Base-by-base conservation (phyloP, 169 alveolate species). In the Eimeria mitis region DNA sequence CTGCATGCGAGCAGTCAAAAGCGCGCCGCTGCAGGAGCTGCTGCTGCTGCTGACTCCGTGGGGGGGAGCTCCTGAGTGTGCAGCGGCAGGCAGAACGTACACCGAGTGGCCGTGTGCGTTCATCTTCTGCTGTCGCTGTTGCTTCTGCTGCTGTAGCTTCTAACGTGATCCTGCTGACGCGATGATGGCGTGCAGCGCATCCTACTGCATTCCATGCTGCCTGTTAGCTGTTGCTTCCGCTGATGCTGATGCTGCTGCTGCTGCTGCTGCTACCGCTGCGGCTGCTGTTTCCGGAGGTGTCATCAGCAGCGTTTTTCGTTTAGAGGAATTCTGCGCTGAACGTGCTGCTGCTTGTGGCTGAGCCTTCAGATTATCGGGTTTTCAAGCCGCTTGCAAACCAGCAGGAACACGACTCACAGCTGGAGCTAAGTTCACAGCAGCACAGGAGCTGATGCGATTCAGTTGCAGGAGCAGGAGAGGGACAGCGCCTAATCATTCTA, bases 71-170 rank as follows among this genome's bases (percentile, higher is more conserved):
- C 42, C 61, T 42, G 54, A 14, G 40, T 23, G 37, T 76, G 87
- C 89, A 42, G 61, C 89, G 3, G 89, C 89, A n/a, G 89, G 89
- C 11, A 78, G 89, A 21, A 78, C 42, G 68, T 78, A 78, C 34
- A 78, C 89, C 42, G 89, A 78, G 21, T 78, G 83, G 34, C 56
- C 83, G 4, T 34, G 56, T 16, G 5, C 8, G n/a, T 13, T 11
- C 83, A 73, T 73, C 52, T 73, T 73, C 56, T 40, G 83, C 40
- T 23, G 73, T 25, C 7, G n/a, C 73, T 63, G 23, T 8, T 34
- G 40, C 78, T 19, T 21, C 52, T 71, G 83, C 83, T 40, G 83
- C 52, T 71, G 73, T 40, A 25, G 37, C 14, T 63, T 40, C 73
- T 63, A 40, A 4, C 37, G 73, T 40, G 6, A 40, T 40, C 21